A percentile compares a stretch with the other conserved stretches of the same genome.
Conservation (phyloP, 495 filamentous ascomycete genomes). For the Trichoderma reesei region DNA sequence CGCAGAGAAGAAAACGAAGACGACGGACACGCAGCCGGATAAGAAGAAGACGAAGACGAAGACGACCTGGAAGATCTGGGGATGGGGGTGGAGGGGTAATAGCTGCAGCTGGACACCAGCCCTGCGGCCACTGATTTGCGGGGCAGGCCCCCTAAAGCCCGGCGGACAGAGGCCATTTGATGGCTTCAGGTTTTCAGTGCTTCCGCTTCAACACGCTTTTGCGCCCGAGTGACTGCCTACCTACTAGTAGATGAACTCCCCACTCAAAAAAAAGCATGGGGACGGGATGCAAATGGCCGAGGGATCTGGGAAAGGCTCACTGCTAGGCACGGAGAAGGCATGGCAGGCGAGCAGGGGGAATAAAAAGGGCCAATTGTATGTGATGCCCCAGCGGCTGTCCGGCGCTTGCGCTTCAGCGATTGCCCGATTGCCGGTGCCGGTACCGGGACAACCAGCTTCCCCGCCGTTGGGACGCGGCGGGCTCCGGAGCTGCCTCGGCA, state of each 20-base stretch:
- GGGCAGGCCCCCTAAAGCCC: neutral
- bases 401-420: slow-evolving; percentile 6
- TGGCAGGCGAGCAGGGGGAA: too few relatives aligned
- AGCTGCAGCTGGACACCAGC: neutral
- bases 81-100: slow-evolving; percentile 6
- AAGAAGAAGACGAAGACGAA: slow-evolving; percentile 16
- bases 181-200: neutral
- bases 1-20: slow-evolving; percentile 17
- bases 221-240: too few relatives aligned
- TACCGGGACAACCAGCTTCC: neutral
- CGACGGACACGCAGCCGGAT: slow-evolving; percentile 9
- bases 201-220: too few relatives aligned
- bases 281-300: too few relatives aligned
- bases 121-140: neutral
- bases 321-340: too few relatives aligned
- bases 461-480: slow-evolving; percentile 3
- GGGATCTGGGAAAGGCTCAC: too few relatives aligned
- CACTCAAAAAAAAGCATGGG: too few relatives aligned
- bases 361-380: too few relatives aligned
- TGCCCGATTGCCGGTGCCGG: slow-evolving; percentile 7
- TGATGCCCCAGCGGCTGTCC: neutral
- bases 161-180: neutral
- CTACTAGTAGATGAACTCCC: too few relatives aligned
- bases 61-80: neutral
- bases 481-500: neutral